phyloP scores from a whole-genome alignment of 306 rosid species.

The Hippophae gyantsensis region DNA sequence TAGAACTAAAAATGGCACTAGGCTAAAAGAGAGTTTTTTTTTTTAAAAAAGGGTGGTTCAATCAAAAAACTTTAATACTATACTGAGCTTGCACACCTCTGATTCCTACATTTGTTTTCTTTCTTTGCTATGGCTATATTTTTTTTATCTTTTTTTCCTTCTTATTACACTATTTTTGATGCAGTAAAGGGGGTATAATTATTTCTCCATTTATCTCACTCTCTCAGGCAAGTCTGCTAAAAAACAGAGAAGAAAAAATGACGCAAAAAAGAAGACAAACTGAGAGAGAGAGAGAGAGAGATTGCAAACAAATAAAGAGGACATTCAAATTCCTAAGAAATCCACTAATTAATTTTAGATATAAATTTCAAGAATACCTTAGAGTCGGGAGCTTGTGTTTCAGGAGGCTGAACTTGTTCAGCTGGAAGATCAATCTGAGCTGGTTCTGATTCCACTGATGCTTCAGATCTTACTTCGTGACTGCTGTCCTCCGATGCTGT shows the following conservation, averaged over 20 bases:
- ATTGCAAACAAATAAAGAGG: no score
- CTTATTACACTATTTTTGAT: not conserved
- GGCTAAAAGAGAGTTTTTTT: no score
- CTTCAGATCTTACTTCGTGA: conserved; percentile 28
- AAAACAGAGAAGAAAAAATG: no score
- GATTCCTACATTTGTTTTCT: no score
- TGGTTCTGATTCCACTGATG: conserved; percentile 20
- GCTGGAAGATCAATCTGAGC: conserved; percentile 25
- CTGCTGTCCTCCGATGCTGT: conserved; percentile 21
- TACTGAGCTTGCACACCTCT: no score
- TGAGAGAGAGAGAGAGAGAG: no score
- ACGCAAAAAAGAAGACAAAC: no score
- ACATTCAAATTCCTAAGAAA: not conserved
- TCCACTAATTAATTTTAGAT: not conserved
- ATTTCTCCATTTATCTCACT: not conserved
- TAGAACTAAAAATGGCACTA: not conserved
- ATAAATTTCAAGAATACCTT: conserved; percentile 36
- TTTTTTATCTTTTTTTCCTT: not conserved
- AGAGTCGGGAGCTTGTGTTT: conserved; percentile 24
- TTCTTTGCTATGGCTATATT: not conserved
- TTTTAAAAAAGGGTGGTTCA: no score
- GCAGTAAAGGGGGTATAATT: not conserved
- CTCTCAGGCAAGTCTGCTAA: not conserved
- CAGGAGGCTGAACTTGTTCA: conserved; percentile 34
- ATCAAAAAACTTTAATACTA: no score